Evolutionary conservation across 2,329 filamentous ascomycete species (phyloP), one percentile per base, ranked within the genome.

Genomic region (Alternaria novae-zelandiae): DNA sequence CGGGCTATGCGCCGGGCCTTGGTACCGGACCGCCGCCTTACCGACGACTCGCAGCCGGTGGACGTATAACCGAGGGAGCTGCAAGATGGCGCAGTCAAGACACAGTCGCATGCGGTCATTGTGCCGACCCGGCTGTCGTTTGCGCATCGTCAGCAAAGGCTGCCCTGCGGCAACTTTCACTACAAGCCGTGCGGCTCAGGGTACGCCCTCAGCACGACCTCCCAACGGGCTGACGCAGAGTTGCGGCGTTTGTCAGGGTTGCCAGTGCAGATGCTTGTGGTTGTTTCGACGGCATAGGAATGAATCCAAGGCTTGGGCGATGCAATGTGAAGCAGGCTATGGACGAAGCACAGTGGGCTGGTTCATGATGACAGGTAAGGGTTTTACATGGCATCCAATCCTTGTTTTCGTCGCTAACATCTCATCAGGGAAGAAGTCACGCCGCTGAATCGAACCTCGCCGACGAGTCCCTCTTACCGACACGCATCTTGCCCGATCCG

Each of bases 101-200:
- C 4, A 36, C 15, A n/a, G 15, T 36, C 7, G 15, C 15, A 36
- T 36, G 4, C 15, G 15, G 32, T 3, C 15, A 36, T 36, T 36
- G 15, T 36, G 32, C 3, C 15, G 15, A 36, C 3, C 32, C 15
- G 15, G 32, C 32, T 36, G 15, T 8, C 15, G 2, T 36, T 4
- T 1, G 7, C 8, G 15, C 8, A 36, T 15, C 32, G 13, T 36
- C 7, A 36, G 32, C 15, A 36, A 36, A 36, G 32, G 32, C 32
- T 36, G 15, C 4, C 7, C 15, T 36, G 32, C 15, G 7, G 32
- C 15, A 36, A 36, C 32, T 9, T 2, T 4, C 7, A 36, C 32
- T 15, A 4, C 32, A 36, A 36, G 13, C 0, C 4, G 0, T 3
- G 4, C 15, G 15, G 3, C 15, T 4, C 7, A 36, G 32, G 1